These are phyloP conservation scores for Chamaenerion angustifolium DNA, from an alignment of 345 rosid genomes.

Conservation along the genomic window DNA sequence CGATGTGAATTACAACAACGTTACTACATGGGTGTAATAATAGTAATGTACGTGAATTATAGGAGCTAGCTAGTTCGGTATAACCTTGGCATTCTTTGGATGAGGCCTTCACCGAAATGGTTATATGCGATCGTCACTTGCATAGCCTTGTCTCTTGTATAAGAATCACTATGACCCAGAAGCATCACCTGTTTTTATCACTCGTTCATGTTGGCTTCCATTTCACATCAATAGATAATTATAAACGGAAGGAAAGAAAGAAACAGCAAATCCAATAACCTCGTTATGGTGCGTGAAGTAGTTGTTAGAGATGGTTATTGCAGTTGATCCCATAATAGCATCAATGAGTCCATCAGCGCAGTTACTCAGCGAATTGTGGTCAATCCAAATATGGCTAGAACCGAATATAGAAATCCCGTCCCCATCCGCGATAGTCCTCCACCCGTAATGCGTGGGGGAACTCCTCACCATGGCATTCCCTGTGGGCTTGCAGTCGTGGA, in stretches of 20 bases:
- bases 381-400: slow-evolving; percentile 80
- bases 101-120: slow-evolving; percentile 95
- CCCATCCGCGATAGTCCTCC: slow-evolving; percentile 77
- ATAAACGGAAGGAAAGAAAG: background rate
- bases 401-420: slow-evolving; percentile 69
- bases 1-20: too few species aligned
- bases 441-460: slow-evolving; percentile 72
- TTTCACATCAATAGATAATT: background rate
- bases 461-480: slow-evolving; percentile 82
- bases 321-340: slow-evolving; percentile 57
- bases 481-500: slow-evolving; percentile 60
- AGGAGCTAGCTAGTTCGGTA: too few species aligned
- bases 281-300: slow-evolving; percentile 69
- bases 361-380: slow-evolving; percentile 73
- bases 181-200: slow-evolving; percentile 98
- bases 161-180: slow-evolving; percentile 90
- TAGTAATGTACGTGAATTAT: too few species aligned
- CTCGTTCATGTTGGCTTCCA: too few species aligned
- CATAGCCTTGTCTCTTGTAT: slow-evolving; percentile 80
- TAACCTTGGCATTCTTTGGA: slow-evolving; percentile 97
- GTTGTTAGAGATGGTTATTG: slow-evolving; percentile 61
- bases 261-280: slow-evolving; percentile 21
- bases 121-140: slow-evolving; percentile 94
- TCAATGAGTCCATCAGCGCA: slow-evolving; percentile 79
- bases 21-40: too few species aligned